Base-by-base conservation (phyloP, 2,329 filamentous ascomycete species). In the Aspergillus caelatus region DNA sequence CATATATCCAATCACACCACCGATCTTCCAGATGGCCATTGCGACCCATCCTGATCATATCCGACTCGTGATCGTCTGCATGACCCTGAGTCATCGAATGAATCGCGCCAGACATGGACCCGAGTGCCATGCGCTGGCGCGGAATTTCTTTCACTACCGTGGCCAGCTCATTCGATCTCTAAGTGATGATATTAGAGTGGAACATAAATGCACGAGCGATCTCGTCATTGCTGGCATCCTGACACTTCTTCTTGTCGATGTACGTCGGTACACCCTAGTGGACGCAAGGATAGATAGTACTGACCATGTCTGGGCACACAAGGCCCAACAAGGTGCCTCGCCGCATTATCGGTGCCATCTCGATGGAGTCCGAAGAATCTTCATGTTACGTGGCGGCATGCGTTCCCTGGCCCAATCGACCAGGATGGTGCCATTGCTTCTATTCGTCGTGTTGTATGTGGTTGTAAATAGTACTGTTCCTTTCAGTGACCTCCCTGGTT, bases 341-440 rank as follows among this genome's bases (percentile, higher is more conserved):
- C 63, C 65, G 9, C 68, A 74, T 62, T 80, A 77, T 77, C 72
- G 75, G 50, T 73, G 66, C 14, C 78, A 80, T 57, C 43, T 80
- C 4, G 70, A 78, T 19, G 78, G 73, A 19, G 63, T 75, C 32
- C 67, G 73, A 34, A 74, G 61, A 61, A 53, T 80, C 7, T 71
- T 79, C 14, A 60, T 60, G 21, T 63, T 78, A 7, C 75, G 75
- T 14, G 77, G 78, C 19, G 77, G 78, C 23, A 65, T 79, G 23
- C 61, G 60, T 21, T 32, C 60, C 9, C 26, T 76, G 7, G 65
- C 68, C 5, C 34, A 39, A 19, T 69, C 68, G 26, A 65, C 62
- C 30, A 63, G 58, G 9, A 46, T 71, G 32, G 61, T 67, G 36
- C 68, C 73, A 8, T 60, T 74, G n/a, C 67, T 77, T 43, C 65